Percentiles rank a stretch among this genome's conserved stretches.
Conservation (phyloP, 257 asterid genomes). For the Przewalskia tangutica region DNA sequence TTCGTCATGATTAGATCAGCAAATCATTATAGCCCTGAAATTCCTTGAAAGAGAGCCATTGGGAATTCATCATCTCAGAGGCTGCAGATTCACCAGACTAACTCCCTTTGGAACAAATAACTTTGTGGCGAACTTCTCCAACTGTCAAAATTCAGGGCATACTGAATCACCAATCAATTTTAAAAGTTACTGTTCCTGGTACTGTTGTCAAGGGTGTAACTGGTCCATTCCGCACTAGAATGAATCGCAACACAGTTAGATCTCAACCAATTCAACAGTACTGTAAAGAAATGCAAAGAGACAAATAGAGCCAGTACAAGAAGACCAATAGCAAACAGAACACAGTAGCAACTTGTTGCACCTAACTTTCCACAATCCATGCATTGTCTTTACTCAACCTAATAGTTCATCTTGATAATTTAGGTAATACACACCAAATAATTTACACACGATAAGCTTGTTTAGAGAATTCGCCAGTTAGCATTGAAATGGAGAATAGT, state of each 20-base stretch:
- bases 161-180: neutral
- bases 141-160: neutral
- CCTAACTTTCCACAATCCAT: neutral
- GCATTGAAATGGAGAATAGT: neutral
- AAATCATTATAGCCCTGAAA: constrained; percentile 6
- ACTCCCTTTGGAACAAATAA: neutral
- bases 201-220: neutral
- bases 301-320: neutral
- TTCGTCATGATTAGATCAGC: constrained; percentile 4
- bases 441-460: neutral
- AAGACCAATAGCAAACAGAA: neutral
- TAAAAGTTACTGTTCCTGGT: neutral
- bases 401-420: neutral
- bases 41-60: neutral
- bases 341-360: neutral
- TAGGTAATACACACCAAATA: neutral
- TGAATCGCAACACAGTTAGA: neutral
- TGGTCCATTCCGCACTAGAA: neutral
- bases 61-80: constrained; percentile 3
- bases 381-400: neutral
- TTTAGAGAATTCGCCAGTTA: neutral
- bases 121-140: neutral
- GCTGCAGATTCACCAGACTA: neutral
- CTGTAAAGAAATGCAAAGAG: neutral
- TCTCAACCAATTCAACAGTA: neutral